Evolutionary conservation across 192 early-diverging fungal species (phyloP), one percentile per base, ranked within the genome.

Genomic region (Ambispora gerdemannii): DNA sequence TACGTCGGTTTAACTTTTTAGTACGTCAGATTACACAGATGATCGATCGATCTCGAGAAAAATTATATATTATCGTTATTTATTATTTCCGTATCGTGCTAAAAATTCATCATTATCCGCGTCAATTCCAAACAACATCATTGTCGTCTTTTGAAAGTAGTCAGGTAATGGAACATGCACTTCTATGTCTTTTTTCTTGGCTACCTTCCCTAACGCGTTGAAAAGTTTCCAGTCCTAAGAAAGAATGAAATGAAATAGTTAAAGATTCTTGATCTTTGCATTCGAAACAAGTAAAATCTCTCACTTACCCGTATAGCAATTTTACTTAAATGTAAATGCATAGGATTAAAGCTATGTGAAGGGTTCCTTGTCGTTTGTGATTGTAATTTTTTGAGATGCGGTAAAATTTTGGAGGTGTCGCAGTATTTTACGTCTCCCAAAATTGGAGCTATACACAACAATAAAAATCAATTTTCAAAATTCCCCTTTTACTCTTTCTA

Each of bases 271-370:
- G n/a, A n/a, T 47, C 6, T 47, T 47, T 10, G 6, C 6, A 47
- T 47, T 47, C 17, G 6, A 47, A 10, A 47, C 6, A 47, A 10
- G 17, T 47, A 10, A 10, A 47, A 47, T 58, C 25, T 0, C 30
- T 31, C 32, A 19, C 56, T 58, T 58, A 58, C 56, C n/a, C 27
- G 3, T 15, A 58, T 58, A 3, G 19, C 3, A 28, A 58, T 15
- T 31, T 25, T 58, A 30, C n/a, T 58, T 32, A 58, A 58, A 31
- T 58, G 56, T 4, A 58, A 58, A 58, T 58, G 32, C 56, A 58
- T 58, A 31, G 56, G 56, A 31, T 30, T 3, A 31, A 30, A 15
- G 27, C 15, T 58, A 7, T 31, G 27, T 22, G 20, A 31, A 31
- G 11, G 4, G 20, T 30, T 31, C 19, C 27, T 22, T 4, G 4